Conservation (phyloP, 2,329 filamentous ascomycete species). For the Aspergillus alliaceus region DNA sequence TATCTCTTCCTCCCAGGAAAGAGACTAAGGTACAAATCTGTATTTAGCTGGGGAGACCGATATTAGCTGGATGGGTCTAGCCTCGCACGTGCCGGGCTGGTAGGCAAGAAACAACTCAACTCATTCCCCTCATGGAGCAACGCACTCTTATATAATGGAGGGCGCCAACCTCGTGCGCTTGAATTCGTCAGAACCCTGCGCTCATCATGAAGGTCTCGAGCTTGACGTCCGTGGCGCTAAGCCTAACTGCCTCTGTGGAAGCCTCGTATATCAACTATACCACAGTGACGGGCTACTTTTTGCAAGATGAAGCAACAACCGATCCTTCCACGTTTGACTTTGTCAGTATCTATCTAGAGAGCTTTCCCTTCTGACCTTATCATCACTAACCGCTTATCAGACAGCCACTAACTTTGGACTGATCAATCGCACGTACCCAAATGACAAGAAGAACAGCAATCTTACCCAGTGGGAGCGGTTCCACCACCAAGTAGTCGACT, state of each 20-base stretch:
- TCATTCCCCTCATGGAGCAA: no score
- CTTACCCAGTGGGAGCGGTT: slow-evolving; percentile 60
- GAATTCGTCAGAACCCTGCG: background rate
- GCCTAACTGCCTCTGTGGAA: slow-evolving; percentile 71
- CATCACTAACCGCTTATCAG: slow-evolving; percentile 20
- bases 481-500: slow-evolving; percentile 44
- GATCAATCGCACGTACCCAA: slow-evolving; percentile 47
- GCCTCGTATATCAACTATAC: slow-evolving; percentile 35
- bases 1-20: background rate
- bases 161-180: background rate
- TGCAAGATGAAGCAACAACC: slow-evolving; percentile 49
- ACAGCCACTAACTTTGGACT: slow-evolving; percentile 49
- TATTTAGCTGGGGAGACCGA: background rate
- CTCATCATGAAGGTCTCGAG: slow-evolving; percentile 60
- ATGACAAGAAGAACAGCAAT: slow-evolving; percentile 31
- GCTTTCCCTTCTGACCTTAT: background rate
- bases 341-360: slow-evolving; percentile 31
- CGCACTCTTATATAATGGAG: background rate
- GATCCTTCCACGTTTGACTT: slow-evolving; percentile 49
- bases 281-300: slow-evolving; percentile 49
- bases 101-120: slow-evolving; percentile 1
- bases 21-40: no score
- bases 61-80: background rate
- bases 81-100: background rate
- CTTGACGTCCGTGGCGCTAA: slow-evolving; percentile 70